phyloP scores from a whole-genome alignment of 2,329 filamentous ascomycete species.

The Atkinsonella texensis region DNA sequence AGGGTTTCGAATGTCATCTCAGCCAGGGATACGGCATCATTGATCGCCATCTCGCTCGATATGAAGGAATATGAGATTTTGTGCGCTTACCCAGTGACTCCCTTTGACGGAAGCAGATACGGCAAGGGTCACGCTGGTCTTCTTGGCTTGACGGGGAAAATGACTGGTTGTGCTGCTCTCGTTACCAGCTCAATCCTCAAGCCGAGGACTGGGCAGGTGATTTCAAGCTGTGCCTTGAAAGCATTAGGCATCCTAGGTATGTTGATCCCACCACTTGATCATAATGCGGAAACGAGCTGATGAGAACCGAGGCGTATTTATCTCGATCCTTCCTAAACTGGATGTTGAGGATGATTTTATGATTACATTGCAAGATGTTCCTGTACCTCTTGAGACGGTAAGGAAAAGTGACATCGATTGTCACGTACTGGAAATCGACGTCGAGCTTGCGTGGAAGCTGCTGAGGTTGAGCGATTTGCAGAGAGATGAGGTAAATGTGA shows the following conservation, averaged over 20 bases:
- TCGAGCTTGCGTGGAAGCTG: constrained; percentile 65
- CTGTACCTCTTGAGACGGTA: constrained; percentile 57
- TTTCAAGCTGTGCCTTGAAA: constrained; percentile 60
- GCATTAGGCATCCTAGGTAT: constrained; percentile 63
- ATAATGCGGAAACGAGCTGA: neutral
- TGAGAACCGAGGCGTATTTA: constrained; percentile 48
- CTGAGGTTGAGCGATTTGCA: constrained; percentile 58
- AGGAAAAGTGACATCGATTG: constrained; percentile 37
- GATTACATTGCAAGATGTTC: constrained; percentile 58
- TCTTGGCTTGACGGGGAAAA: constrained; percentile 72
- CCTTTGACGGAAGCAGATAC: constrained; percentile 34
- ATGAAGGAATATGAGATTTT: constrained; percentile 69
- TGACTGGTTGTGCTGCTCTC: constrained; percentile 77
- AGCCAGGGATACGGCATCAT: constrained; percentile 28
- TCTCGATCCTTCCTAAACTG: constrained; percentile 54
- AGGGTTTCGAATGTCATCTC: constrained; percentile 42
- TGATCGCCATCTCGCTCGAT: constrained; percentile 52
- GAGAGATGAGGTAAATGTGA: constrained; percentile 68
- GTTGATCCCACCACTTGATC: constrained; percentile 10
- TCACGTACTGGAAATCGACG: constrained; percentile 64
- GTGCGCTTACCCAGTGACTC: constrained; percentile 55
- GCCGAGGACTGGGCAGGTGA: constrained; percentile 42
- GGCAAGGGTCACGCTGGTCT: constrained; percentile 45
- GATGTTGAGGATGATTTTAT: constrained; percentile 56
- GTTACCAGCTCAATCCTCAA: constrained; percentile 47